Percentiles rank a stretch among this genome's conserved stretches.
phyloP scores from a whole-genome alignment of 805 yeast species.

The Zygoascus bituminiphila region DNA sequence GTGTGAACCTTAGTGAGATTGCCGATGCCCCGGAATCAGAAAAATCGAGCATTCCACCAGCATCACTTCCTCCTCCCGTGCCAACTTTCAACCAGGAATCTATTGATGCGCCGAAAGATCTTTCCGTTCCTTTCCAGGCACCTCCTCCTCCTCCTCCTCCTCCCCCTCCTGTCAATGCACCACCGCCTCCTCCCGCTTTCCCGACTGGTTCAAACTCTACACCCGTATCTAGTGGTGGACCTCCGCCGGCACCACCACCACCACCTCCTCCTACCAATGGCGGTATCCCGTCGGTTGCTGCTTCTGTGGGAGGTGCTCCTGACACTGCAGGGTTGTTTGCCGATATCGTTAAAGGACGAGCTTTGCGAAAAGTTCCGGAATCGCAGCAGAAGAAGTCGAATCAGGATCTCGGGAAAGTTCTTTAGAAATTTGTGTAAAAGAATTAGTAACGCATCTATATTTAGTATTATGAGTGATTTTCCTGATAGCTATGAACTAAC shows the following conservation, averaged over 20 bases:
- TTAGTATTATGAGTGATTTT: no score
- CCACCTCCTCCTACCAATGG: slow-evolving; percentile 30
- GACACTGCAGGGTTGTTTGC: slow-evolving; percentile 26
- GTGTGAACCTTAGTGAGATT: not conserved
- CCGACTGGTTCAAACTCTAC: slow-evolving; percentile 20
- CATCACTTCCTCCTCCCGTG: slow-evolving; percentile 26
- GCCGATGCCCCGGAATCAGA: slow-evolving; percentile 4
- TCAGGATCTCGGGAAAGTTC: slow-evolving; percentile 23
- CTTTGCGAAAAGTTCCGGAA: slow-evolving; percentile 26
- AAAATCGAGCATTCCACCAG: not conserved
- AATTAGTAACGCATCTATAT: no score
- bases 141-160: slow-evolving; percentile 30
- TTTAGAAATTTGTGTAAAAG: no score
- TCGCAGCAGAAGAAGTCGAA: slow-evolving; percentile 22
- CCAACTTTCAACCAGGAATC: slow-evolving; percentile 16
- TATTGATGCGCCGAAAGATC: slow-evolving; percentile 8
- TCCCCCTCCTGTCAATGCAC: slow-evolving; percentile 30
- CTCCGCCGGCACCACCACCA: slow-evolving; percentile 27
- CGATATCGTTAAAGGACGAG: slow-evolving; percentile 28
- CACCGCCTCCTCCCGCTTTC: slow-evolving; percentile 29
- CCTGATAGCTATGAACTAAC: no score
- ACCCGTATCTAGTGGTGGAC: no score
- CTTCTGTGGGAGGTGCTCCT: slow-evolving; percentile 30
- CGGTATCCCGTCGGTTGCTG: slow-evolving; percentile 17
- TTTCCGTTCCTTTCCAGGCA: slow-evolving; percentile 12